A percentile compares a stretch with the other conserved stretches of the same genome.
Evolutionary conservation across 2,329 filamentous ascomycete genomes (phyloP).

Genomic region (Fusarium gaditjirri): DNA sequence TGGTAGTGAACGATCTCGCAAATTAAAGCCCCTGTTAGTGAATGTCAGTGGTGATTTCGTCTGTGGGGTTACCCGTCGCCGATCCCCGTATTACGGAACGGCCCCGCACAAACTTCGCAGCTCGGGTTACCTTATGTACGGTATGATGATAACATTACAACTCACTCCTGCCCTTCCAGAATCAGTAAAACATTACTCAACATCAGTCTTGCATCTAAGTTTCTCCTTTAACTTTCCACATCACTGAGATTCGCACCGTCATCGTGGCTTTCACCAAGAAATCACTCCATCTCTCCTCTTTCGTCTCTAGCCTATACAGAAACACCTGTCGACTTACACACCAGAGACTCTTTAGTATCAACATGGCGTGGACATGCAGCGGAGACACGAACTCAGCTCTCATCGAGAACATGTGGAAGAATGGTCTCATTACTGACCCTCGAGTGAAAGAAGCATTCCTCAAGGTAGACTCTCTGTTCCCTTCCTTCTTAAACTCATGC

Average conservation of each 20-base stretch:
- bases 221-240: too few species aligned
- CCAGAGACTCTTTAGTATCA: conserved; percentile 33
- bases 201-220: too few species aligned
- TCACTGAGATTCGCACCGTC: not conserved
- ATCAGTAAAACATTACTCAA: not conserved
- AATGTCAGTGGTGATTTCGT: not conserved
- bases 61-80: conserved; percentile 36
- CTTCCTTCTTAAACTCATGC: not conserved
- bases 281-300: not conserved
- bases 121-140: conserved; percentile 1
- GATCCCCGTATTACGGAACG: conserved; percentile 37
- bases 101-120: conserved; percentile 42
- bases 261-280: conserved; percentile 28
- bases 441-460: conserved; percentile 84
- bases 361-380: conserved; percentile 92
- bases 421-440: conserved; percentile 77
- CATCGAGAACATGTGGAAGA: conserved; percentile 78
- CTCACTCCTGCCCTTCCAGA: not conserved
- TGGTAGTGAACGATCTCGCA: not conserved
- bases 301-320: not conserved
- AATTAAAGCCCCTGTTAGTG: conserved; percentile 24
- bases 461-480: conserved; percentile 58
- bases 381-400: conserved; percentile 79
- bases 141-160: conserved; percentile 32
- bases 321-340: conserved; percentile 10